Percentiles rank a stretch among this genome's conserved stretches.
These are phyloP conservation scores for Cytospora piceicola DNA, from an alignment of 2,329 filamentous ascomycete species.

Conservation along the genomic window DNA sequence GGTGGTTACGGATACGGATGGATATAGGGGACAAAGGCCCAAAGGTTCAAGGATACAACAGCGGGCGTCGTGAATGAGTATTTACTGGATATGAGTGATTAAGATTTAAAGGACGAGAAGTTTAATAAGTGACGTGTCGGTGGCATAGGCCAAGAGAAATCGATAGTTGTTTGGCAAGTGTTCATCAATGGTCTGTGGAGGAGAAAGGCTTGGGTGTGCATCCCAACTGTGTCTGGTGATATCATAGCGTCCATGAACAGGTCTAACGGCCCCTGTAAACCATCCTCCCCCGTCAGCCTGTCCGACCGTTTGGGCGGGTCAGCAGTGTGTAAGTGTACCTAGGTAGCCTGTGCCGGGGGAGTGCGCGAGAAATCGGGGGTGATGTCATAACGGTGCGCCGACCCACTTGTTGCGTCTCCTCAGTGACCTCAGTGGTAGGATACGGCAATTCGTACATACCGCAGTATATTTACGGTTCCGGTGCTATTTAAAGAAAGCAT, in stretches of 20 bases:
- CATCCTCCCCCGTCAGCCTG: background rate
- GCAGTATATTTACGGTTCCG: too few relatives aligned
- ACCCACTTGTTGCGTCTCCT: background rate
- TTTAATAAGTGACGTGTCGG: background rate
- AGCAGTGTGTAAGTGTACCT: background rate
- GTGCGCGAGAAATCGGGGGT: background rate
- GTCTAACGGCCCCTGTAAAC: background rate
- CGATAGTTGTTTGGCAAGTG: background rate
- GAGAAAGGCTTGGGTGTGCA: background rate
- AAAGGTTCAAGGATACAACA: background rate
- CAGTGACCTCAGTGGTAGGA: background rate
- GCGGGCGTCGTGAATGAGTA: background rate
- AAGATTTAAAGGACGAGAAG: background rate
- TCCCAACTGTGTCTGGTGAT: background rate
- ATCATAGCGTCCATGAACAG: background rate
- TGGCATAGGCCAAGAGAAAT: slow-evolving; percentile 3
- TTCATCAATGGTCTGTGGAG: background rate
- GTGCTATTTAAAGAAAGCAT: background rate
- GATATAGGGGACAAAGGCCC: background rate
- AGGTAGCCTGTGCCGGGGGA: background rate
- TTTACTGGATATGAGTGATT: background rate
- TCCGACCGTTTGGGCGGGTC: background rate
- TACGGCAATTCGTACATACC: too few relatives aligned
- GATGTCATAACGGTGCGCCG: slow-evolving; percentile 16
- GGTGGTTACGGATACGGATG: background rate